phyloP scores from a whole-genome alignment of 2,329 filamentous ascomycete species.

The Tolypocladium album region DNA sequence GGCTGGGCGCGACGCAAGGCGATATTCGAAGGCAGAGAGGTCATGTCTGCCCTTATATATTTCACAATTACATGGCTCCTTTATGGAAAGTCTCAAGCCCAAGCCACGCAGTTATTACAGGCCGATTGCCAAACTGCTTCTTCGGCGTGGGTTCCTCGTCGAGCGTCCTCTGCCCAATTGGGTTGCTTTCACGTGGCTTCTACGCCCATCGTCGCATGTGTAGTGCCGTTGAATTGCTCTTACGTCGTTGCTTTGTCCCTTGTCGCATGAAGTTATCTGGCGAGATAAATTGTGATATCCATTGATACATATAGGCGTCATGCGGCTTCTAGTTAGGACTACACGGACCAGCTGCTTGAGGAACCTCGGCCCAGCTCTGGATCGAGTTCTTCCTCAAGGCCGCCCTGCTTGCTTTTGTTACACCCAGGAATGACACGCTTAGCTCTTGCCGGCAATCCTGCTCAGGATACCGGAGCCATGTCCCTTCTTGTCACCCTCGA shows the following conservation, averaged over 20 bases:
- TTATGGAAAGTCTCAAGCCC: not conserved
- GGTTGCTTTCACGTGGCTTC: not conserved
- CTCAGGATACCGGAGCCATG: conserved; percentile 29
- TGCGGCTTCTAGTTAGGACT: not conserved
- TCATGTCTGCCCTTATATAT: not conserved
- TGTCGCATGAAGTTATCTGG: not conserved
- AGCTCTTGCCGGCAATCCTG: conserved; percentile 19
- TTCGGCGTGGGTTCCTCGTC: not conserved
- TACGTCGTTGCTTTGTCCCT: not conserved
- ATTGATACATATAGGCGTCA: conserved; percentile 8
- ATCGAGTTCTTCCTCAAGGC: not conserved
- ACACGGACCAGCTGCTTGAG: not conserved
- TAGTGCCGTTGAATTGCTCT: not conserved
- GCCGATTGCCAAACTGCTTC: not conserved
- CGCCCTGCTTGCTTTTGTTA: not conserved
- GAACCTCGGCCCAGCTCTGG: not conserved
- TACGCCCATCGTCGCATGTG: no score
- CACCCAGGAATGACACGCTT: not conserved
- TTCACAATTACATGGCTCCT: not conserved
- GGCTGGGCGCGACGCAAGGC: not conserved
- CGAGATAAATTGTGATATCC: not conserved
- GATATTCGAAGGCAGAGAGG: not conserved
- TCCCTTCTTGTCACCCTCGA: conserved; percentile 47
- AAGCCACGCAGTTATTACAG: not conserved
- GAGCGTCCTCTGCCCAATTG: not conserved